phyloP scores from a whole-genome alignment of 345 rosid species.

The Iberis pinnata region DNA sequence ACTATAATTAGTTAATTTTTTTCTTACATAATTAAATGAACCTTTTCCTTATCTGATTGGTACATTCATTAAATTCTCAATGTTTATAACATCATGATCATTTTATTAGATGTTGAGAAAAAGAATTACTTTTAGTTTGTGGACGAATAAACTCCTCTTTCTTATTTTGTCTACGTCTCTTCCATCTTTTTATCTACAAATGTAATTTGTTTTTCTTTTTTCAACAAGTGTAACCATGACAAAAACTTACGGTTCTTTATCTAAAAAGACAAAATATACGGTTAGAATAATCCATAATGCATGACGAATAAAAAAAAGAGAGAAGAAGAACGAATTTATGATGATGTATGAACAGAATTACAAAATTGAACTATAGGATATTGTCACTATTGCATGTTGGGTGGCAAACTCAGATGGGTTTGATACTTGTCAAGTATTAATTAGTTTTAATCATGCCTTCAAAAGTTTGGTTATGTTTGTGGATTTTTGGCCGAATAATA shows the following conservation, averaged over 20 bases:
- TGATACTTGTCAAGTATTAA: slow-evolving; percentile 18
- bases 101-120: neutral
- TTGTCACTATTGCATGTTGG: slow-evolving; percentile 25
- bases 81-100: neutral
- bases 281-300: slow-evolving; percentile 16
- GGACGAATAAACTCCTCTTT: slow-evolving; percentile 1
- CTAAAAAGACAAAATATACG: slow-evolving; percentile 23
- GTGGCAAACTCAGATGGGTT: slow-evolving; percentile 11
- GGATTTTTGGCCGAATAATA: slow-evolving; percentile 18
- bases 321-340: neutral
- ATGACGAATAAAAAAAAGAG: slow-evolving; percentile 3
- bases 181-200: slow-evolving; percentile 11
- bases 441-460: slow-evolving; percentile 7
- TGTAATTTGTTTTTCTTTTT: slow-evolving; percentile 21
- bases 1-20: neutral
- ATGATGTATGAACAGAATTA: slow-evolving; percentile 23
- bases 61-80: slow-evolving; percentile 3
- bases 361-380: neutral
- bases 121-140: neutral
- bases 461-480: slow-evolving; percentile 17
- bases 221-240: slow-evolving; percentile 13
- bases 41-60: slow-evolving; percentile 9
- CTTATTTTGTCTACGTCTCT: slow-evolving; percentile 1
- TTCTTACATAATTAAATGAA: neutral
- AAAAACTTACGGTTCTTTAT: slow-evolving; percentile 25